Evolutionary conservation across 2,329 filamentous ascomycete species (phyloP).

Genomic region (Dothiorella sarmentorum): DNA sequence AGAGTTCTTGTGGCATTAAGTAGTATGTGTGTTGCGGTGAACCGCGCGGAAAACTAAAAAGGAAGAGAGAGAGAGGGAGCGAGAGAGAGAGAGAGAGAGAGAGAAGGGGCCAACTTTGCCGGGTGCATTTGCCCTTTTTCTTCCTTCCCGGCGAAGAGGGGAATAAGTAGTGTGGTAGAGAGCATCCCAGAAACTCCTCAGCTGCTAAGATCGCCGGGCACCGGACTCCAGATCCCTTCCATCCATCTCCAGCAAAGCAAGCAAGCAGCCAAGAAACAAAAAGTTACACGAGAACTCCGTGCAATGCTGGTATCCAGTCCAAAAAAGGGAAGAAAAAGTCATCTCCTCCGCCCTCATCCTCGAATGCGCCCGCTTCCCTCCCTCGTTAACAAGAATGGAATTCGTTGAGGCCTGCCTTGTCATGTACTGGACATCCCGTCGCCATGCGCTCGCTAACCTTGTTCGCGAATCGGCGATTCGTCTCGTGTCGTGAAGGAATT

Average conservation of each 20-base stretch:
- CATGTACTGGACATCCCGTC: slow-evolving; percentile 2
- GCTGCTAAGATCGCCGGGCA: slow-evolving; percentile 8
- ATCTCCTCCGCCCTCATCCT: background rate
- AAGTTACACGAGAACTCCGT: slow-evolving; percentile 17
- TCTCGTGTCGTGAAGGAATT: background rate
- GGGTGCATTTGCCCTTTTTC: too few relatives aligned
- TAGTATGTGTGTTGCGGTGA: background rate
- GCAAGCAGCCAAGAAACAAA: slow-evolving; percentile 15
- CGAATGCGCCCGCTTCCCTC: background rate
- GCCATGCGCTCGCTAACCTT: background rate
- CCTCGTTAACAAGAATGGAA: slow-evolving; percentile 3
- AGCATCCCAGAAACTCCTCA: slow-evolving; percentile 7
- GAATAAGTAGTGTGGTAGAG: slow-evolving; percentile 2
- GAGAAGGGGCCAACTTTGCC: slow-evolving; percentile 9
- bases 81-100: too few relatives aligned
- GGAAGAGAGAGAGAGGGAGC: too few relatives aligned
- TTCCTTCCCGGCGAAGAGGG: background rate
- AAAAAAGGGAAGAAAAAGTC: background rate
- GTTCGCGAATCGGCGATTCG: background rate
- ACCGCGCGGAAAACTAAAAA: slow-evolving; percentile 6
- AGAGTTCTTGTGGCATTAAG: slow-evolving; percentile 8
- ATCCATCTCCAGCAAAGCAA: background rate
- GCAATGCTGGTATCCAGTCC: slow-evolving; percentile 18
- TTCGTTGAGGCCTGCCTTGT: slow-evolving; percentile 10
- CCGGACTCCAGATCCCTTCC: slow-evolving; percentile 5